A percentile compares a stretch with the other conserved stretches of the same genome.
Conservation (phyloP, 495 filamentous ascomycete species). For the Friedmanniomyces endolithicus region DNA sequence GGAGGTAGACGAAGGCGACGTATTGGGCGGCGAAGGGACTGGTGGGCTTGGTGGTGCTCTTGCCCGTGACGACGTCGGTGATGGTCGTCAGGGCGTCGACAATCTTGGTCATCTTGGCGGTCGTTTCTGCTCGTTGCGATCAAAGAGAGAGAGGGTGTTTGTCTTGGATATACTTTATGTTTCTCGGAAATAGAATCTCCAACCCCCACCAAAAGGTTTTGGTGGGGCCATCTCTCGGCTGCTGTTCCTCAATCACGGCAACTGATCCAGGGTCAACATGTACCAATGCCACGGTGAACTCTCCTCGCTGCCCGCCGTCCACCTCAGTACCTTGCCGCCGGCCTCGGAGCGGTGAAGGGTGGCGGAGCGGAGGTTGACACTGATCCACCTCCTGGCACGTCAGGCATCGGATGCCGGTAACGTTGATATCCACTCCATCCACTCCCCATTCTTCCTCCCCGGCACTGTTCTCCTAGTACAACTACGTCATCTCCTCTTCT, state of each 20-base stretch:
- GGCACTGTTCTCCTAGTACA: background rate
- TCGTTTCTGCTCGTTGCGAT: background rate
- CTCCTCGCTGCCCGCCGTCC: background rate
- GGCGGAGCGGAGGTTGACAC: background rate
- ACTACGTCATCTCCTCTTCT: background rate
- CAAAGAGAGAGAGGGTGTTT: background rate
- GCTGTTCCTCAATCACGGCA: background rate
- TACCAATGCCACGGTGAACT: background rate
- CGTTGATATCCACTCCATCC: background rate
- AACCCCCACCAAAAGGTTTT: background rate
- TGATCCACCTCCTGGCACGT: too few species aligned
- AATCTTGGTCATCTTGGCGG: conserved; percentile 4
- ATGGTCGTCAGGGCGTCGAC: conserved; percentile 14
- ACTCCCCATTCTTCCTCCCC: background rate
- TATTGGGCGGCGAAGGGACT: conserved; percentile 40
- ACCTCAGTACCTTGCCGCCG: background rate
- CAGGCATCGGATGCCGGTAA: too few species aligned
- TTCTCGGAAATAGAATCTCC: background rate
- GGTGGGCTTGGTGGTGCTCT: conserved; percentile 20
- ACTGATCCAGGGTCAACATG: background rate
- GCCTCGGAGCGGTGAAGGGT: background rate
- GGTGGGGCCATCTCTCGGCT: background rate
- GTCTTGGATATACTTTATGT: background rate
- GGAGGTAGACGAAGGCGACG: conserved; percentile 70
- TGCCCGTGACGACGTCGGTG: conserved; percentile 16